These are phyloP conservation scores for Pseudogymnoascus verrucosus DNA, from an alignment of 2,329 filamentous ascomycete genomes.

Conservation along the genomic window DNA sequence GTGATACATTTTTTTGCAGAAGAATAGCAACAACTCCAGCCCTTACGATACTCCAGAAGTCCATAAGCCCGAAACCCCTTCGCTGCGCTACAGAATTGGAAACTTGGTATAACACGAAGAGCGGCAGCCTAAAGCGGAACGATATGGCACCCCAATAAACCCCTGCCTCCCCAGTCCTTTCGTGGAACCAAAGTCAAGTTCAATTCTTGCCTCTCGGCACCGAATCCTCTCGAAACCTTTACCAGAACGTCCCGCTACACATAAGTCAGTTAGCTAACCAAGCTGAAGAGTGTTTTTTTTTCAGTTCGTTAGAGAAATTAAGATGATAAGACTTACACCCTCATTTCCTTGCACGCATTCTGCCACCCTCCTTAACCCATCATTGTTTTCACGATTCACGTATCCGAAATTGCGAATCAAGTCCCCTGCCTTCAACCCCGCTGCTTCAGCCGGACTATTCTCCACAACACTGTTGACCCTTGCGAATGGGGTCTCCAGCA, in stretches of 20 bases:
- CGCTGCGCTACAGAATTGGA: not conserved
- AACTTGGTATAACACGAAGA: not conserved
- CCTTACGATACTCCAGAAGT: not conserved
- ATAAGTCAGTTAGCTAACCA: not conserved
- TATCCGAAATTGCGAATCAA: constrained; percentile 77
- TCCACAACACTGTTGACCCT: constrained; percentile 77
- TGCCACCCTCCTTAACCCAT: constrained; percentile 76
- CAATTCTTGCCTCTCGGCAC: constrained; percentile 43
- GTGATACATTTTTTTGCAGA: not conserved
- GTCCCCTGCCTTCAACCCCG: constrained; percentile 75
- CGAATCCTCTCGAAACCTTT: constrained; percentile 44
- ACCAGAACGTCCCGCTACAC: constrained; percentile 61
- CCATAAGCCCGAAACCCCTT: not conserved
- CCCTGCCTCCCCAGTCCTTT: constrained; percentile 82
- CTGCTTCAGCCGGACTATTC: constrained; percentile 71
- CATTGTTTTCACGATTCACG: constrained; percentile 77
- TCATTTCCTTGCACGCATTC: constrained; percentile 85
- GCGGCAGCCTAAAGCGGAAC: constrained; percentile 56
- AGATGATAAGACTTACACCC: constrained; percentile 54
- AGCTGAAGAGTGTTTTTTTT: not conserved
- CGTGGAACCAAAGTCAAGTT: constrained; percentile 67
- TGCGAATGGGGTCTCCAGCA: constrained; percentile 63
- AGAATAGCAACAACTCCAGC: not conserved
- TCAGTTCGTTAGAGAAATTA: not conserved
- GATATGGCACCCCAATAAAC: constrained; percentile 84